These are phyloP conservation scores for Dacryopinax primogenitus DNA, from an alignment of 768 basidiomycete species.

Conservation along the genomic window DNA sequence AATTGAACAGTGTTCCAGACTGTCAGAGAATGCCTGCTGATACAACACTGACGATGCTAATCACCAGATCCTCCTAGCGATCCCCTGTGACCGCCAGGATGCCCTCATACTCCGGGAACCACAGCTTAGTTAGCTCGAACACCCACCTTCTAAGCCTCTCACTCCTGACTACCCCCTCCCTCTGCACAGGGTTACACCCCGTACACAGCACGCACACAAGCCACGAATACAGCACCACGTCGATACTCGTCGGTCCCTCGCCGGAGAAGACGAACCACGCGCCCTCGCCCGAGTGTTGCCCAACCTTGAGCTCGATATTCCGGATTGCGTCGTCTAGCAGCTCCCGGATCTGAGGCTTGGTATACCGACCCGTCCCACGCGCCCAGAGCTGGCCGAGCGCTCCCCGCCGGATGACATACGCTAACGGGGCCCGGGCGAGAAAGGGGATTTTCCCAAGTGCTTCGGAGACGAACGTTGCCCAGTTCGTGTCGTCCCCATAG, in stretches of 20 bases:
- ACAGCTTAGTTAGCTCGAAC: not conserved
- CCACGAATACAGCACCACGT: not conserved
- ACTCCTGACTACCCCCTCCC: not conserved
- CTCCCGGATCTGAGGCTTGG: not conserved
- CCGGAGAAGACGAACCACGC: not conserved
- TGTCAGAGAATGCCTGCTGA: no score
- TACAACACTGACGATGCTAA: no score
- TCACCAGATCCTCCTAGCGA: not conserved
- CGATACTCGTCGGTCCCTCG: not conserved
- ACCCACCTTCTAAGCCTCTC: not conserved
- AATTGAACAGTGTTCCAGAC: no score
- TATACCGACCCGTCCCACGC: not conserved
- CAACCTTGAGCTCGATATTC: not conserved
- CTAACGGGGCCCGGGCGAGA: not conserved
- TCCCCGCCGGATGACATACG: not conserved
- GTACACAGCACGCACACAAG: not conserved
- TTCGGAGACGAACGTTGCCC: not conserved
- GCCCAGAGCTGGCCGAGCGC: not conserved
- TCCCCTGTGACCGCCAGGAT: not conserved
- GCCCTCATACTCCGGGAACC: conserved; percentile 3
- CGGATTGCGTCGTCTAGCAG: not conserved
- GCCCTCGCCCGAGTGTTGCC: not conserved
- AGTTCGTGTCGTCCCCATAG: not conserved
- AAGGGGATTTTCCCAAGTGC: not conserved
- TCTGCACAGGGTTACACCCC: not conserved